A percentile compares a stretch with the other conserved stretches of the same genome.
Evolutionary conservation across 257 asterid species (phyloP).

Genomic region (Fraxinus excelsior): DNA sequence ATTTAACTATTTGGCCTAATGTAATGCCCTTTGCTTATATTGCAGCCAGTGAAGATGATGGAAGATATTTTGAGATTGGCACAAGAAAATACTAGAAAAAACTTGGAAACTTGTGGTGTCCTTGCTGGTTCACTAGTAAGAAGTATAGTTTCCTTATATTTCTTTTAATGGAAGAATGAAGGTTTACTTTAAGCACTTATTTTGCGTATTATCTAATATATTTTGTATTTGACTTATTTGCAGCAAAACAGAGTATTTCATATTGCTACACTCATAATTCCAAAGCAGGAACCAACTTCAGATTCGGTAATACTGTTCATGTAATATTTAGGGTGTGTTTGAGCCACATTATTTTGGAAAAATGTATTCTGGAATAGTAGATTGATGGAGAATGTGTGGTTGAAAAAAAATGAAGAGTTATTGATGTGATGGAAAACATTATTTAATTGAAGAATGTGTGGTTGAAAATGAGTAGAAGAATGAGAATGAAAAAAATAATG

Average conservation of each 20-base stretch:
- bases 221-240: slow-evolving; percentile 26
- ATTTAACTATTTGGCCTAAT: neutral
- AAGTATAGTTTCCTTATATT: neutral
- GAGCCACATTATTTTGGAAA: too few relatives aligned
- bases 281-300: slow-evolving; percentile 64
- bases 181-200: neutral
- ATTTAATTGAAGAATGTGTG: too few relatives aligned
- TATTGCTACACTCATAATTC: slow-evolving; percentile 52
- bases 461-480: too few relatives aligned
- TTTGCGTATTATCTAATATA: slow-evolving; percentile 13
- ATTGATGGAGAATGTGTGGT: too few relatives aligned
- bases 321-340: neutral
- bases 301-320: slow-evolving; percentile 44
- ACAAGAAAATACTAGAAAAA: slow-evolving; percentile 43
- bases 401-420: too few relatives aligned
- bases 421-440: too few relatives aligned
- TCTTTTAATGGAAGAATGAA: slow-evolving; percentile 8
- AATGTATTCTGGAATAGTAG: too few relatives aligned
- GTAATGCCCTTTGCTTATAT: slow-evolving; percentile 9
- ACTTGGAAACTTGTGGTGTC: slow-evolving; percentile 57
- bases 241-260: slow-evolving; percentile 56
- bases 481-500: too few relatives aligned
- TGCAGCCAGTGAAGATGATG: slow-evolving; percentile 56
- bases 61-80: slow-evolving; percentile 58
- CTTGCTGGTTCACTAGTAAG: slow-evolving; percentile 63